Percentiles rank a stretch among this genome's conserved stretches.
These are phyloP conservation scores for Camellia granthamiana DNA, from an alignment of 148 eudicot species.

Conservation along the genomic window DNA sequence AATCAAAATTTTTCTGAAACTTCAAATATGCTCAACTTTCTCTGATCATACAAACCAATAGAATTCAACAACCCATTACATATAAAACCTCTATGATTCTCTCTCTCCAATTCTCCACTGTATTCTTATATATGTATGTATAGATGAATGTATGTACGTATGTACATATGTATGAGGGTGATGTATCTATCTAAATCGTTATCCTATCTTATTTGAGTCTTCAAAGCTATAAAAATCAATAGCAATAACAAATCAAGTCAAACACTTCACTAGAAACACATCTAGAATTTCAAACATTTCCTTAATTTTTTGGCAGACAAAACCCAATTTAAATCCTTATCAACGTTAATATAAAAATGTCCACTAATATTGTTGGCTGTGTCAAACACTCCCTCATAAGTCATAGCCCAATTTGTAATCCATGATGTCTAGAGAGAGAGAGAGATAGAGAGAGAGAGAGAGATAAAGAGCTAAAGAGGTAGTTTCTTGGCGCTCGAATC, in stretches of 20 bases:
- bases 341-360: neutral
- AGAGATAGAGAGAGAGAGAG: conserved; percentile 2
- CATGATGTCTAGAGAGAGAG: neutral
- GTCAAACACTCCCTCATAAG: conserved; percentile 7
- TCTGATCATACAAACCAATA: too few relatives aligned
- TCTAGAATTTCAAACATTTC: neutral
- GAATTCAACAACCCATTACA: too few relatives aligned
- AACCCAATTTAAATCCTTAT: neutral
- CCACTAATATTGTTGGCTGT: neutral
- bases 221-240: neutral
- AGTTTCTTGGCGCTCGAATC: conserved; percentile 1
- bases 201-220: neutral
- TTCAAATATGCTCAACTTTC: too few relatives aligned
- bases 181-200: conserved; percentile 13
- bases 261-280: conserved; percentile 4
- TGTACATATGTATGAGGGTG: too few relatives aligned
- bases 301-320: neutral
- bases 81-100: too few relatives aligned
- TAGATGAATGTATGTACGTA: too few relatives aligned
- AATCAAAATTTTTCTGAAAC: too few relatives aligned
- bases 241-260: conserved; percentile 13
- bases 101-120: too few relatives aligned
- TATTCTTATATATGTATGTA: too few relatives aligned
- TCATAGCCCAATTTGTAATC: too few relatives aligned
- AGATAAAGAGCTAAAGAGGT: too few relatives aligned